Evolutionary conservation across 257 asterid species (phyloP).

Genomic region (Scutellaria barbata): DNA sequence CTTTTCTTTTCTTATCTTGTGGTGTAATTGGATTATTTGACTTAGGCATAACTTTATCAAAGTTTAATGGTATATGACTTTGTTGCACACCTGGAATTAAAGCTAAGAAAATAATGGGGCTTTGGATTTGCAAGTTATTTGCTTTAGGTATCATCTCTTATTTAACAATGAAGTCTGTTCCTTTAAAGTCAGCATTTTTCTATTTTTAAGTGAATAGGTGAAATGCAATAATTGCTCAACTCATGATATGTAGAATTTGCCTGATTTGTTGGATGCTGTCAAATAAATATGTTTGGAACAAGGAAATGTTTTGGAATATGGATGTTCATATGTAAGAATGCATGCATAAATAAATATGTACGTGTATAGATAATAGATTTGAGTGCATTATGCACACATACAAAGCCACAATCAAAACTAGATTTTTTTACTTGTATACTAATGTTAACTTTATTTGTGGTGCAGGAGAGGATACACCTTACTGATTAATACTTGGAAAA

Average conservation of each 20-base stretch:
- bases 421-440: neutral
- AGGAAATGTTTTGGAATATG: neutral
- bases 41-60: slow-evolving; percentile 3
- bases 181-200: slow-evolving; percentile 2
- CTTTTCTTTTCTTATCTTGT: neutral
- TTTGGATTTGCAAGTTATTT: neutral
- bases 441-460: slow-evolving; percentile 29
- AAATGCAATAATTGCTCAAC: neutral
- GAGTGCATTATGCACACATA: neutral
- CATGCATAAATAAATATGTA: neutral
- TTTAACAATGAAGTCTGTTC: slow-evolving; percentile 6
- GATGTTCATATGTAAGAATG: neutral
- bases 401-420: neutral
- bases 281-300: neutral
- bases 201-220: neutral
- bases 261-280: neutral
- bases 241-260: neutral
- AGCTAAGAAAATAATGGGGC: neutral
- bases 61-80: neutral
- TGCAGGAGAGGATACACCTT: slow-evolving; percentile 78
- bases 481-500: slow-evolving; percentile 88
- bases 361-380: neutral
- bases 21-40: neutral
- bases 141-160: neutral
- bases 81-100: neutral